phyloP scores from a whole-genome alignment of 768 basidiomycete species.

The Trametes elegans region DNA sequence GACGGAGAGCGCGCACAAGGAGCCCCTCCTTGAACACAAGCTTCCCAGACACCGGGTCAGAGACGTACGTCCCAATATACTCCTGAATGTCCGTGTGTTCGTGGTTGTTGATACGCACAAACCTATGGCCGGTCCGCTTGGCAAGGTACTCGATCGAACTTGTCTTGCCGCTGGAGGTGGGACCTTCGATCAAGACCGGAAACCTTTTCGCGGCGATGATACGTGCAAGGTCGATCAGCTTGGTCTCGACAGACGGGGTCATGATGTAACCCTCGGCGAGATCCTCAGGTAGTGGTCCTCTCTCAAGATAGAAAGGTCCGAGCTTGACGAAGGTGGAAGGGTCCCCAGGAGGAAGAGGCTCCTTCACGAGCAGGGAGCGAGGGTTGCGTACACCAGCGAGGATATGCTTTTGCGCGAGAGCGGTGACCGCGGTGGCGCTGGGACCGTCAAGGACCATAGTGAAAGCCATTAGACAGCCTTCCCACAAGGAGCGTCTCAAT shows the following conservation, averaged over 20 bases:
- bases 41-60: slow-evolving; percentile 90
- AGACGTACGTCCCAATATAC: slow-evolving; percentile 94
- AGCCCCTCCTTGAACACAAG: slow-evolving; percentile 93
- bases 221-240: slow-evolving; percentile 91
- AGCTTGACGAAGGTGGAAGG: slow-evolving; percentile 71
- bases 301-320: slow-evolving; percentile 88
- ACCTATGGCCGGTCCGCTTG: slow-evolving; percentile 87
- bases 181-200: slow-evolving; percentile 96
- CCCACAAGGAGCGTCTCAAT: slow-evolving; percentile 86
- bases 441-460: slow-evolving; percentile 86
- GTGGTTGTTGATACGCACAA: slow-evolving; percentile 99
- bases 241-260: slow-evolving; percentile 92
- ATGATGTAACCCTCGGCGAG: slow-evolving; percentile 82
- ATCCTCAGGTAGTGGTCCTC: slow-evolving; percentile 66
- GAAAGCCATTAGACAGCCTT: slow-evolving; percentile 97
- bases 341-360: slow-evolving; percentile 53
- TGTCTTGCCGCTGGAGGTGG: slow-evolving; percentile 97
- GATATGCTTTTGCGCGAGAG: slow-evolving; percentile 74
- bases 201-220: slow-evolving; percentile 87
- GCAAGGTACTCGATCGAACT: slow-evolving; percentile 96
- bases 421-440: slow-evolving; percentile 64
- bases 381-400: slow-evolving; percentile 79
- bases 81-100: slow-evolving; percentile 99
- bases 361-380: slow-evolving; percentile 68
- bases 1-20: slow-evolving; percentile 85